A percentile compares a stretch with the other conserved stretches of the same genome.
Evolutionary conservation across 208 protist species (phyloP).

Genomic region (Trypanosoma brucei): DNA sequence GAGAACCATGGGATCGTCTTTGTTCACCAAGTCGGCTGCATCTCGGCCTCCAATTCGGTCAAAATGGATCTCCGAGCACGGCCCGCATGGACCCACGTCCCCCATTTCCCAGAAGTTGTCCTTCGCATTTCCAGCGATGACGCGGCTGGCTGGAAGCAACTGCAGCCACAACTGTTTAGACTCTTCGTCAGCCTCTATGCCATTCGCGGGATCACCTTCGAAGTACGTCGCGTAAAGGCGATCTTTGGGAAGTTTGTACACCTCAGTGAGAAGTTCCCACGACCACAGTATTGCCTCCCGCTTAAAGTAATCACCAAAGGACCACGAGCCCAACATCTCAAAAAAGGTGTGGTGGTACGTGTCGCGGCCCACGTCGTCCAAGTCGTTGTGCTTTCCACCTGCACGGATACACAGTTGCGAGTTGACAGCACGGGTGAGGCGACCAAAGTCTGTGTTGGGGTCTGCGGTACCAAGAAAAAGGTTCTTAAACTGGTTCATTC

Average conservation of each 20-base stretch:
- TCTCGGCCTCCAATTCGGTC: slow-evolving; percentile 96
- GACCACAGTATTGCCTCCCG: slow-evolving; percentile 96
- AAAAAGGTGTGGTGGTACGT: slow-evolving; percentile 99
- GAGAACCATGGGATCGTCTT: slow-evolving; percentile 97
- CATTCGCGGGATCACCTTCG: slow-evolving; percentile 87
- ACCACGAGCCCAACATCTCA: slow-evolving; percentile 99
- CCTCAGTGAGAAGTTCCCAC: slow-evolving; percentile 96
- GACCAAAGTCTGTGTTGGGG: slow-evolving; percentile 89
- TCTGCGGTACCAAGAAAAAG: slow-evolving; percentile 96
- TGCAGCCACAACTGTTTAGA: slow-evolving; percentile 91
- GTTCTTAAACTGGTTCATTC: slow-evolving; percentile 97
- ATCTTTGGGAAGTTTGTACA: slow-evolving; percentile 91
- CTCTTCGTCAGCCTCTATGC: slow-evolving; percentile 91
- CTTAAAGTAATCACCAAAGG: slow-evolving; percentile 99
- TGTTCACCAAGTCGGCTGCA: slow-evolving; percentile 95
- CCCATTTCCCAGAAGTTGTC: slow-evolving; percentile 99
- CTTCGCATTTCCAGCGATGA: slow-evolving; percentile 93
- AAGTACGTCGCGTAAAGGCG: slow-evolving; percentile 99
- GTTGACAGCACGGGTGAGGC: slow-evolving; percentile 94
- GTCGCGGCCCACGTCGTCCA: slow-evolving; percentile 99
- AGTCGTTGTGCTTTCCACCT: slow-evolving; percentile 99
- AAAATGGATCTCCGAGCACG: slow-evolving; percentile 98
- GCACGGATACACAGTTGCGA: slow-evolving; percentile 99
- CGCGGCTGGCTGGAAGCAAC: slow-evolving; percentile 85
- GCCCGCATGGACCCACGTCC: slow-evolving; percentile 97